A percentile compares a stretch with the other conserved stretches of the same genome.
Conservation (phyloP, 257 asterid species). For the Gentiana macrophylla region DNA sequence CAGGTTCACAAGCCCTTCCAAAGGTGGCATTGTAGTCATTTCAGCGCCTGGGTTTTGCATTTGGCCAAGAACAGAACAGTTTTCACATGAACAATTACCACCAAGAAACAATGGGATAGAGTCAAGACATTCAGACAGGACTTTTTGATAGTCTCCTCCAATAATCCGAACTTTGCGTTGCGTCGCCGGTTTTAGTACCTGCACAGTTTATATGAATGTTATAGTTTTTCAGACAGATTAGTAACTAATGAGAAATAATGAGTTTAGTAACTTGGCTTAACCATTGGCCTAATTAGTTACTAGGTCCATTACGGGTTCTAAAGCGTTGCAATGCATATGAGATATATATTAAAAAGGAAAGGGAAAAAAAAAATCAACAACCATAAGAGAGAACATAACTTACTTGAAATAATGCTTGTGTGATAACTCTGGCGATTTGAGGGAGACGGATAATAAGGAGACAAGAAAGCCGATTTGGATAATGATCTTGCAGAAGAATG, state of each 20-base stretch:
- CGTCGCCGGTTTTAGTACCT: conserved; percentile 39
- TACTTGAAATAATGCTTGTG: conserved; percentile 33
- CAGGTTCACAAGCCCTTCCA: background rate
- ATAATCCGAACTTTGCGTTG: conserved; percentile 24
- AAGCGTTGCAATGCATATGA: background rate
- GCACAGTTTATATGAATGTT: background rate
- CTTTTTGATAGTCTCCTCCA: conserved; percentile 22
- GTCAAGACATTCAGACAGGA: conserved; percentile 20
- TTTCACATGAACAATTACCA: conserved; percentile 28
- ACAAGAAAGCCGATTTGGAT: conserved; percentile 32
- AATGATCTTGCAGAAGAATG: conserved; percentile 38
- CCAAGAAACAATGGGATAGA: conserved; percentile 25
- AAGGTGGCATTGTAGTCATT: background rate
- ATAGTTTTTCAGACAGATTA: background rate
- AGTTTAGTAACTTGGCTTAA: too few species aligned
- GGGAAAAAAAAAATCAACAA: background rate
- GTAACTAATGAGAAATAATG: background rate
- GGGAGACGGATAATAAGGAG: conserved; percentile 32
- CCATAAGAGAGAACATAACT: background rate
- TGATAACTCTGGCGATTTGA: conserved; percentile 28
- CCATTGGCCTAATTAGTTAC: too few species aligned
- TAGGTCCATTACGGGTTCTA: background rate
- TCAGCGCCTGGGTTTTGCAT: background rate
- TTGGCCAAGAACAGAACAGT: conserved; percentile 9
- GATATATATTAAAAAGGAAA: background rate